A percentile compares a stretch with the other conserved stretches of the same genome.
phyloP scores from a whole-genome alignment of 257 asterid species.

The Asclepias syriaca region DNA sequence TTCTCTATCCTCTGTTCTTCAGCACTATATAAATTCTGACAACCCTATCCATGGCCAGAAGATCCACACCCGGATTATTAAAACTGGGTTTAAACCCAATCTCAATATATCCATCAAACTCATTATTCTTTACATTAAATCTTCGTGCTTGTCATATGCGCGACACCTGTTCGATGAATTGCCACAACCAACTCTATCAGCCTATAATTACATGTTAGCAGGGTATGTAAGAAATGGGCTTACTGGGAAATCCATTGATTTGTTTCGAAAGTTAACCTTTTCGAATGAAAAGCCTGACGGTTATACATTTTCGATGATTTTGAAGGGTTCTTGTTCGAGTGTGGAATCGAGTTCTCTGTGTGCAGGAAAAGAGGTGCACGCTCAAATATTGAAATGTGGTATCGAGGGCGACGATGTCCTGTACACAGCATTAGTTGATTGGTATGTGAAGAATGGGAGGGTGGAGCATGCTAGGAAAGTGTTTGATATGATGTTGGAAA shows the following conservation, averaged over 20 bases:
- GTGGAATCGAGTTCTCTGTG: conserved; percentile 10
- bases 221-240: conserved; percentile 56
- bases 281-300: conserved; percentile 57
- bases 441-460: conserved; percentile 62
- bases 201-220: conserved; percentile 79
- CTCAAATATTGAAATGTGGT: conserved; percentile 47
- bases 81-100: conserved; percentile 60
- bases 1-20: conserved; percentile 48
- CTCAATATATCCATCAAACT: conserved; percentile 69
- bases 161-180: conserved; percentile 69
- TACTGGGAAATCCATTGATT: conserved; percentile 35
- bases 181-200: conserved; percentile 62
- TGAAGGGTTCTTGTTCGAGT: conserved; percentile 55
- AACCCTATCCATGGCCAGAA: conserved; percentile 63
- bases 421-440: conserved; percentile 64
- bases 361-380: conserved; percentile 55
- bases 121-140: conserved; percentile 48
- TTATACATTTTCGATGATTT: conserved; percentile 66
- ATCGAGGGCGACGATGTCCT: conserved; percentile 66
- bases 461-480: conserved; percentile 63
- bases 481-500: conserved; percentile 66
- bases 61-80: conserved; percentile 67
- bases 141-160: conserved; percentile 44
- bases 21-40: conserved; percentile 61
- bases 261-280: conserved; percentile 45